Percentiles rank a stretch among this genome's conserved stretches.
phyloP scores from a whole-genome alignment of 169 alveolate genomes.

The Blepharisma undulans region DNA sequence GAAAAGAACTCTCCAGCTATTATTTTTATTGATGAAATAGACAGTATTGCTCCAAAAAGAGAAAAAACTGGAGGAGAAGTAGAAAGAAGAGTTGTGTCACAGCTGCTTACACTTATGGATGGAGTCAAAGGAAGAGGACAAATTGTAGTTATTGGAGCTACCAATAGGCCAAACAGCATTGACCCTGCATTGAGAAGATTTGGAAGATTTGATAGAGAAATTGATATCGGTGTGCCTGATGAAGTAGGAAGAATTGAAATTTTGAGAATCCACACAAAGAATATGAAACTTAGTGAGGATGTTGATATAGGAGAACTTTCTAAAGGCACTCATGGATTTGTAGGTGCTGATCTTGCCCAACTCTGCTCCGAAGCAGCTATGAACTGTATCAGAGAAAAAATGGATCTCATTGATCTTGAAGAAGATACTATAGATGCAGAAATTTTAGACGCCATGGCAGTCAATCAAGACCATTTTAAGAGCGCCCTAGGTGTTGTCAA shows the following conservation, averaged over 20 bases:
- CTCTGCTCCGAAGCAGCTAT: constrained; percentile 98
- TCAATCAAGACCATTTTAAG: constrained; percentile 97
- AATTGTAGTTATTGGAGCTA: constrained; percentile 96
- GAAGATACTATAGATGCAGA: constrained; percentile 98
- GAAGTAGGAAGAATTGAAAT: constrained; percentile 99
- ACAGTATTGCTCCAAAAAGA: constrained; percentile 99
- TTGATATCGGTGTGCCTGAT: constrained; percentile 99
- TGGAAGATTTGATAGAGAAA: constrained; percentile 98
- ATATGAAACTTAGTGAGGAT: constrained; percentile 98
- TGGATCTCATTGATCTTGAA: constrained; percentile 99
- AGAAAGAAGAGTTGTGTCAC: constrained; percentile 99
- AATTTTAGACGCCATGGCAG: constrained; percentile 97
- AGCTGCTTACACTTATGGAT: constrained; percentile 98
- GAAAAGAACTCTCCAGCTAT: constrained; percentile 99
- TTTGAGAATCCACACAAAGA: constrained; percentile 97
- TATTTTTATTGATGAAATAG: constrained; percentile 99
- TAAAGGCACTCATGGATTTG: constrained; percentile 99
- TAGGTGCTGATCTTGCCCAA: constrained; percentile 97
- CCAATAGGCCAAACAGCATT: constrained; percentile 97
- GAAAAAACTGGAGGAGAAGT: constrained; percentile 99
- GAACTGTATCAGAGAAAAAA: constrained; percentile 98
- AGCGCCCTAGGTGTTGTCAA: constrained; percentile 96
- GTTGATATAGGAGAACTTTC: constrained; percentile 98
- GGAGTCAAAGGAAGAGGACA: constrained; percentile 99
- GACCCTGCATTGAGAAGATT: constrained; percentile 99